A percentile compares a stretch with the other conserved stretches of the same genome.
Conservation (phyloP, 2,329 filamentous ascomycete genomes). For the Pezizomycotina sp. region DNA sequence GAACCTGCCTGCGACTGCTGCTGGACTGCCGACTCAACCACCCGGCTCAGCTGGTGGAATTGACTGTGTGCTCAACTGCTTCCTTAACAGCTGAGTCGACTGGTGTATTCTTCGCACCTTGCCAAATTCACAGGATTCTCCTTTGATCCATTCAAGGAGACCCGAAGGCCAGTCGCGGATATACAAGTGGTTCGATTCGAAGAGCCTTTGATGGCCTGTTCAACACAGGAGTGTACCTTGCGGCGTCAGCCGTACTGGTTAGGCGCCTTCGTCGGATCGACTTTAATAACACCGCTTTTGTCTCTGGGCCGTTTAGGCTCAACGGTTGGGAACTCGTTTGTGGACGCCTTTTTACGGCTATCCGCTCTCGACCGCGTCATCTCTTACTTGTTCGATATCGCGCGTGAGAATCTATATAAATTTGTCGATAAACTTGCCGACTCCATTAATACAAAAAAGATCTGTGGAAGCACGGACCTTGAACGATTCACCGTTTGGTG, state of each 20-base stretch:
- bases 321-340: too few species aligned
- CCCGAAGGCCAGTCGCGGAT: background rate
- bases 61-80: too few species aligned
- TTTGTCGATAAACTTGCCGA: background rate
- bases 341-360: background rate
- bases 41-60: too few species aligned
- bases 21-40: too few species aligned
- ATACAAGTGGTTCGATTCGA: background rate
- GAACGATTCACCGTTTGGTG: background rate
- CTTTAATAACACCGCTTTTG: background rate
- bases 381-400: background rate
- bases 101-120: conserved; percentile 1
- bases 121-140: background rate
- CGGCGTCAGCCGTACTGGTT: background rate
- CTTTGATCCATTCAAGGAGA: background rate
- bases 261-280: background rate
- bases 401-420: background rate
- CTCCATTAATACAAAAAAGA: too few species aligned
- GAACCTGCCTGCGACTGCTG: background rate
- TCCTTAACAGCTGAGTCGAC: background rate
- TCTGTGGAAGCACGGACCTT: too few species aligned
- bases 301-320: too few species aligned
- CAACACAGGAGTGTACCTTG: background rate
- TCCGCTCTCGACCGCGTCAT: background rate
- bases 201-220: conserved; percentile 1